Evolutionary conservation across 306 rosid species (phyloP).

Genomic region (Crotalaria pallida): DNA sequence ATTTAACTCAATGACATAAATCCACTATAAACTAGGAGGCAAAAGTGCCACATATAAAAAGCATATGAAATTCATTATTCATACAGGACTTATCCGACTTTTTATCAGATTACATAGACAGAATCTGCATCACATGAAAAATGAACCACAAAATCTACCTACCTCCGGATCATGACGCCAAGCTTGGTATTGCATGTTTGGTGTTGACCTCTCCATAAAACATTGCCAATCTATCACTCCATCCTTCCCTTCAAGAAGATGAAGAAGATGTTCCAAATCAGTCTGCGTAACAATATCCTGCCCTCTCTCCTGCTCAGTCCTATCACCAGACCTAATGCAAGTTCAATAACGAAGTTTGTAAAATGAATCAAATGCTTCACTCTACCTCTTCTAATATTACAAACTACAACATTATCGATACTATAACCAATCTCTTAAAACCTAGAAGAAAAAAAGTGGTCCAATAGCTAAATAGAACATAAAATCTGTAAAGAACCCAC

Average conservation of each 20-base stretch:
- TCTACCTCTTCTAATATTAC: slow-evolving; percentile 5
- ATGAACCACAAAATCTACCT: slow-evolving; percentile 38
- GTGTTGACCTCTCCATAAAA: slow-evolving; percentile 79
- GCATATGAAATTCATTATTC: slow-evolving; percentile 3
- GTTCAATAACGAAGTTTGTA: slow-evolving; percentile 24
- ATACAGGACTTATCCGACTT: neutral
- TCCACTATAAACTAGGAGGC: neutral
- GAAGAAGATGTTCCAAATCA: slow-evolving; percentile 76
- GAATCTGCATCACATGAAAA: neutral
- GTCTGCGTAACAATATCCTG: slow-evolving; percentile 53
- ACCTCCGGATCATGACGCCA: slow-evolving; percentile 99
- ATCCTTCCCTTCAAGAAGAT: slow-evolving; percentile 67
- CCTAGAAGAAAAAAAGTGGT: neutral
- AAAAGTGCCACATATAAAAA: slow-evolving; percentile 5
- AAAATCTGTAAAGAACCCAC: neutral
- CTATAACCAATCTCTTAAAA: neutral
- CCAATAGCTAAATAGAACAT: neutral
- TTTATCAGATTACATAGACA: slow-evolving; percentile 18
- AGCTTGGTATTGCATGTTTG: slow-evolving; percentile 75
- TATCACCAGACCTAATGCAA: slow-evolving; percentile 32
- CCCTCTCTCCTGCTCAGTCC: slow-evolving; percentile 44
- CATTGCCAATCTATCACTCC: slow-evolving; percentile 86
- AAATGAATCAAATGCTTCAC: slow-evolving; percentile 10
- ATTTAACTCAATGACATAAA: slow-evolving; percentile 4
- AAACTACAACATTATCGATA: neutral